phyloP scores from a whole-genome alignment of 345 rosid species.

The Salix koriyanagi region DNA sequence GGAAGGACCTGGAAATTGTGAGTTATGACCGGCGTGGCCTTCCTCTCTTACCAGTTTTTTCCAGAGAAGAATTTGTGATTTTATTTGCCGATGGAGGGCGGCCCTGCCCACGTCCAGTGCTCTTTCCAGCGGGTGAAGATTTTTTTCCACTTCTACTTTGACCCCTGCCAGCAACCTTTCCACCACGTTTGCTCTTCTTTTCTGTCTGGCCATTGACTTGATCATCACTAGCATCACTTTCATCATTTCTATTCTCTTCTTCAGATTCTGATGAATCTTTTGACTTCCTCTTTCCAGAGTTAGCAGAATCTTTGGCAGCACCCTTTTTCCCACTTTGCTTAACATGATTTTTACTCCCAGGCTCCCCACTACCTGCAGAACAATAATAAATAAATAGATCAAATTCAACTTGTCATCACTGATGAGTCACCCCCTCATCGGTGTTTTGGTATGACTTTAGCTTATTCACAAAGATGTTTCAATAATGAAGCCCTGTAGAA shows the following conservation, averaged over 20 bases:
- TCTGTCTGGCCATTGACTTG: slow-evolving; percentile 43
- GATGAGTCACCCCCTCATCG: neutral
- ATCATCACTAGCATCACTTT: slow-evolving; percentile 49
- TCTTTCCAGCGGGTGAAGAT: slow-evolving; percentile 26
- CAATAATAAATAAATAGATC: neutral
- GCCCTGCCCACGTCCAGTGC: slow-evolving; percentile 42
- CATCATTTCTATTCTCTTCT: slow-evolving; percentile 39
- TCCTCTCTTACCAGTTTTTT: slow-evolving; percentile 62
- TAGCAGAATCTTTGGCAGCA: slow-evolving; percentile 32
- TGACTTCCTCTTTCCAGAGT: slow-evolving; percentile 51
- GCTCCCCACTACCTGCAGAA: slow-evolving; percentile 45
- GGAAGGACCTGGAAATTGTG: neutral
- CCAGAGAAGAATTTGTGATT: slow-evolving; percentile 32
- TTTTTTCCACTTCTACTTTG: slow-evolving; percentile 37
- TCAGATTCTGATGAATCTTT: slow-evolving; percentile 59
- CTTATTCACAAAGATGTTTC: neutral
- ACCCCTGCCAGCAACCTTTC: slow-evolving; percentile 42
- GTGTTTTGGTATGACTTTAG: neutral
- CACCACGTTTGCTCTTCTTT: slow-evolving; percentile 44
- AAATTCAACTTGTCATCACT: neutral
- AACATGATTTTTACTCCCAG: slow-evolving; percentile 34
- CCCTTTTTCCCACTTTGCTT: slow-evolving; percentile 42
- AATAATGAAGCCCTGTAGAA: neutral
- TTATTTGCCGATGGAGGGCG: slow-evolving; percentile 33
- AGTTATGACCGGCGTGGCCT: slow-evolving; percentile 62